Evolutionary conservation across 495 filamentous ascomycete genomes (phyloP).

Genomic region (Aspergillus cavernicola): DNA sequence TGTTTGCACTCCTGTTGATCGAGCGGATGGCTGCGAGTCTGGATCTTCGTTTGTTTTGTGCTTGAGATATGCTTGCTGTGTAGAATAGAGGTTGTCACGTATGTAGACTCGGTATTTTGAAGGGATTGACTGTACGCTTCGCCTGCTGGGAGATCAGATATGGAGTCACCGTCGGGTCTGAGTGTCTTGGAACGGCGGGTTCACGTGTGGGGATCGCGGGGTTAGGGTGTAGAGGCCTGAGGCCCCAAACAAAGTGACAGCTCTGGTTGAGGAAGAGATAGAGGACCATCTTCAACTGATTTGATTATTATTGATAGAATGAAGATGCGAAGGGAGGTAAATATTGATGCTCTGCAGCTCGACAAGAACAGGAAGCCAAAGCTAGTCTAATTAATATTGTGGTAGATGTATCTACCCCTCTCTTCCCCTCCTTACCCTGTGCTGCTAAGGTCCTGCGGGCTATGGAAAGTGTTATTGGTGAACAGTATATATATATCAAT

Average conservation of each 20-base stretch:
- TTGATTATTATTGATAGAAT: not conserved
- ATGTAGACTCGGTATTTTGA: not conserved
- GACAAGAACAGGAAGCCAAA: not conserved
- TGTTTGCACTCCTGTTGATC: not conserved
- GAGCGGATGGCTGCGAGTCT: not conserved
- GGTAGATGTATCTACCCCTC: not conserved
- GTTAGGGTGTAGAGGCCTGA: slow-evolving; percentile 10
- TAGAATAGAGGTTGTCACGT: not conserved
- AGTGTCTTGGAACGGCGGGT: not conserved
- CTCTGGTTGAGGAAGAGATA: slow-evolving; percentile 10
- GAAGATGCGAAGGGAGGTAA: not conserved
- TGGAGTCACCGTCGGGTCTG: not conserved
- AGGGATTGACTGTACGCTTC: not conserved
- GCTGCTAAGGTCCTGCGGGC: not conserved
- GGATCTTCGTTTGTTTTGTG: not conserved
- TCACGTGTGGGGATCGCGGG: slow-evolving; percentile 19
- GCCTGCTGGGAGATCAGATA: not conserved
- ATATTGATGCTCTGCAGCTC: not conserved
- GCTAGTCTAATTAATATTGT: not conserved
- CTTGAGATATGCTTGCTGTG: not conserved
- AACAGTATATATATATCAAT: not conserved
- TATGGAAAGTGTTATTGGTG: not conserved
- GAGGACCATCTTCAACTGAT: slow-evolving; percentile 1
- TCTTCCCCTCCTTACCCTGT: not conserved
- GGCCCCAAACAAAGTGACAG: slow-evolving; percentile 10